Evolutionary conservation across 192 early-diverging fungal genomes (phyloP).

Genomic region (Mortierella antarctica): DNA sequence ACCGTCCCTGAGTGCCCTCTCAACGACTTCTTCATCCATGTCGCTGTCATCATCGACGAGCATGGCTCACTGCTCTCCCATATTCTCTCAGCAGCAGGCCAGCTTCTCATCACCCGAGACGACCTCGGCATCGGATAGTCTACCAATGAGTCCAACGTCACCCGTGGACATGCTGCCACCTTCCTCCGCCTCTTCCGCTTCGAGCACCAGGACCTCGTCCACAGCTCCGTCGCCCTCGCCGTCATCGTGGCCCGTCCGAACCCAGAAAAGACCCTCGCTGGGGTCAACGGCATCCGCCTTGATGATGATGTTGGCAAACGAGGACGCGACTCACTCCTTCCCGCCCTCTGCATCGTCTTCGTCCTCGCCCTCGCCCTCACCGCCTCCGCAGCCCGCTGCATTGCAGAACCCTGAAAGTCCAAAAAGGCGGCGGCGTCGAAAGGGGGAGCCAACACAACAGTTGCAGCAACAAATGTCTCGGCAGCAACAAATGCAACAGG

Average conservation of each 20-base stretch:
- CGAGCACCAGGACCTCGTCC: not conserved
- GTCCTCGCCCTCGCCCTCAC: slow-evolving; percentile 21
- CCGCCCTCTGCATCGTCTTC: slow-evolving; percentile 5
- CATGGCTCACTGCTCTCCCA: slow-evolving; percentile 37
- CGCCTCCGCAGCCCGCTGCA: not conserved
- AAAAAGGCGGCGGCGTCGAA: not conserved
- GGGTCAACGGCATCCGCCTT: not conserved
- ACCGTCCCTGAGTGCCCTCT: not conserved
- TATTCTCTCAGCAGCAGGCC: slow-evolving; percentile 4
- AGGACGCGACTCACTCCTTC: not conserved
- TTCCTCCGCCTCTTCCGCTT: slow-evolving; percentile 6
- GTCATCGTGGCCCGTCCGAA: slow-evolving; percentile 1
- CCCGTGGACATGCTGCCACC: not conserved
- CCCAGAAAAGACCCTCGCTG: slow-evolving; percentile 3
- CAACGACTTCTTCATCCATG: not conserved
- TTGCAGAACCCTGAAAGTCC: not conserved
- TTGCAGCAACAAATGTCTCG: not conserved
- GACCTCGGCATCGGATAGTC: too few species aligned
- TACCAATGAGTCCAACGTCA: not conserved
- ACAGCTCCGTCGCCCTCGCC: slow-evolving; percentile 1
- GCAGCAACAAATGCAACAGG: not conserved
- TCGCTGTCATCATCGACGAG: slow-evolving; percentile 2
- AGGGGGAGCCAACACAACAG: slow-evolving; percentile 1
- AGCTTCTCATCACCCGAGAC: not conserved
- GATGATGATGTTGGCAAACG: not conserved